These are phyloP conservation scores for Tilletia horrida DNA, from an alignment of 1,284 basidiomycete species.

Conservation along the genomic window DNA sequence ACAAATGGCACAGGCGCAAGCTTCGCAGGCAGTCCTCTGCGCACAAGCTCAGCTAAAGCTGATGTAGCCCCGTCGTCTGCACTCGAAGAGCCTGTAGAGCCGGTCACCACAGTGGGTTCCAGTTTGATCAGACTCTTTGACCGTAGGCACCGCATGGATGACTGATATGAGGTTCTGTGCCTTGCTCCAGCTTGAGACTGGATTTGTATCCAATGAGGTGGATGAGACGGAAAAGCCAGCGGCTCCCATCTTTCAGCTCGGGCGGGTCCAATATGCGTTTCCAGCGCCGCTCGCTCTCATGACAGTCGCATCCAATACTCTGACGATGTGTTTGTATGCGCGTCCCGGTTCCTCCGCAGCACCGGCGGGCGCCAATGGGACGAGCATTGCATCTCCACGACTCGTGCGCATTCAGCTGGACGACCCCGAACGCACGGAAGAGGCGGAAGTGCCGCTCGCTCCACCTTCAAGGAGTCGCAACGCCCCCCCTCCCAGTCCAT, in stretches of 20 bases:
- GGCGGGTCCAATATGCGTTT: slow-evolving; percentile 52
- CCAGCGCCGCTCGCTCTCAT: slow-evolving; percentile 45
- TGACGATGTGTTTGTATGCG: slow-evolving; percentile 49
- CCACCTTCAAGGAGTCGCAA: slow-evolving; percentile 36
- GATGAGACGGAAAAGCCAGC: slow-evolving; percentile 24
- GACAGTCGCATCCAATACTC: slow-evolving; percentile 47
- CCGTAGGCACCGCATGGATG: too few species aligned
- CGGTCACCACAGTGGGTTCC: slow-evolving; percentile 10
- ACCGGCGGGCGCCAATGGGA: slow-evolving; percentile 18
- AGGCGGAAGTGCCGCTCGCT: slow-evolving; percentile 46
- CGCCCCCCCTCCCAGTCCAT: slow-evolving; percentile 35
- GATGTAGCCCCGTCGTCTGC: neutral
- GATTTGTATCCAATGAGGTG: slow-evolving; percentile 36
- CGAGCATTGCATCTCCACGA: slow-evolving; percentile 26
- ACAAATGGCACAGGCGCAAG: neutral
- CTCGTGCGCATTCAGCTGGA: slow-evolving; percentile 52
- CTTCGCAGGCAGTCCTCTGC: neutral
- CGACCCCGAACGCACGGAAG: slow-evolving; percentile 44
- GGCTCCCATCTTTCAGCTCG: slow-evolving; percentile 50
- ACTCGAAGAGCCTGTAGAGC: neutral
- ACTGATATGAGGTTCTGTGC: neutral
- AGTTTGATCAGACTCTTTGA: neutral
- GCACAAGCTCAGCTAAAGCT: neutral
- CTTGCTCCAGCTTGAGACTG: slow-evolving; percentile 37
- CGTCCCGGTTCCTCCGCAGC: slow-evolving; percentile 23